Conservation (phyloP, 2,329 filamentous ascomycete genomes). For the Colletotrichum sp. region DNA sequence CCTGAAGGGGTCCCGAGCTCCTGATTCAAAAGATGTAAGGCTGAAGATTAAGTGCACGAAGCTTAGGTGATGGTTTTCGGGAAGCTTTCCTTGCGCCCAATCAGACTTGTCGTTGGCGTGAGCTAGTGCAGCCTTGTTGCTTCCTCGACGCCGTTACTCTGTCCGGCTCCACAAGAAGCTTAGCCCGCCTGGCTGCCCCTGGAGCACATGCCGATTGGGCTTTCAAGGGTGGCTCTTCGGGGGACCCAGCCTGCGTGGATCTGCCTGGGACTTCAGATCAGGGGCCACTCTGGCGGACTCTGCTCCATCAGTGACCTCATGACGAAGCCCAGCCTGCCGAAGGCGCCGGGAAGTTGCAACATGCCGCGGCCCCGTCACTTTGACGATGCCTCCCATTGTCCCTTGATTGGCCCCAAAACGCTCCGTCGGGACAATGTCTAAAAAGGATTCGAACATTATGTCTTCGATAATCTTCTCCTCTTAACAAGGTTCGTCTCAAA, state of each 20-base stretch:
- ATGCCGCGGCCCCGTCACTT: slow-evolving; percentile 6
- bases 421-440: not conserved
- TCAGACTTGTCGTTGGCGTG: not conserved
- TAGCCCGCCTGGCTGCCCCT: not conserved
- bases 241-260: not conserved
- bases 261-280: not conserved
- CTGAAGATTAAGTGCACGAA: not conserved
- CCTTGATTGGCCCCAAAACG: slow-evolving; percentile 7
- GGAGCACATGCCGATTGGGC: slow-evolving; percentile 6
- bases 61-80: not conserved
- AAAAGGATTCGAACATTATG: not conserved
- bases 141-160: not conserved
- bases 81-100: slow-evolving; percentile 8
- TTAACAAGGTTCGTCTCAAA: slow-evolving; percentile 1
- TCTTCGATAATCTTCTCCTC: not conserved
- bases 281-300: not conserved
- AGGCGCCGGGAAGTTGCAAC: slow-evolving; percentile 2
- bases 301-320: slow-evolving; percentile 20
- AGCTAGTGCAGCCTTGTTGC: slow-evolving; percentile 4
- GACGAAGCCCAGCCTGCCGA: not conserved
- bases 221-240: not conserved
- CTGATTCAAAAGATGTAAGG: not conserved
- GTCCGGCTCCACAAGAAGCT: not conserved
- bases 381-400: not conserved
- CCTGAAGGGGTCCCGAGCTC: not conserved